Base-by-base conservation (phyloP, 805 yeast genomes). In the Suhomyces emberorum region DNA sequence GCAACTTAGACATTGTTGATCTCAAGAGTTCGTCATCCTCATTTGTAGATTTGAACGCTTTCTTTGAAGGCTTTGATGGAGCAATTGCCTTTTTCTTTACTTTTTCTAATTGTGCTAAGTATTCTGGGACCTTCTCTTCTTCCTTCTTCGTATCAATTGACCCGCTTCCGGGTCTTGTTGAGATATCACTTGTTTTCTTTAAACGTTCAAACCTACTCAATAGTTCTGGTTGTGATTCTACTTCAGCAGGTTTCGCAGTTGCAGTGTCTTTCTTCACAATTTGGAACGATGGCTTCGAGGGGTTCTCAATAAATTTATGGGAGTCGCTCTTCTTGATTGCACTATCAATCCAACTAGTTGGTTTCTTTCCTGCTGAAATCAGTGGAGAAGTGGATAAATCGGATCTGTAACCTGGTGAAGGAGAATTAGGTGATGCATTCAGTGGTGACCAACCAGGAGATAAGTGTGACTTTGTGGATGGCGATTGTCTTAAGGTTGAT, bases 301-400 rank as follows among this genome's bases (percentile, higher is more conserved):
- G 36, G 8, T 24, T 28, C 15, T 46, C 50, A 30, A 39, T 25
- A 22, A 35, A 35, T 15, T 20, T 33, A 26, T 41, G 38, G 7
- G 44, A 37, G 18, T 45, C 52, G 16, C 41, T 45, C 39, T 45
- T 42, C 15, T 41, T 39, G 10, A 44, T 28, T 2, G 48, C 48
- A 30, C 48, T 44, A 22, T 44, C 45, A 7, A 44, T 41, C 48
- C 48, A 44, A 15, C 43, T 44, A 9, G 35, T 36, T 12, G 39
- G 42, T 17, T 39, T 39, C 36, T 37, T 32, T 5, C 19, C 15
- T 20, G 26, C 26, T 14, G n/a, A 8, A n/a, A 7, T 7, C 26
- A 23, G 26, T 9, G 34, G 34, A 3, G 34, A 32, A 7, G 26
- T 8, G n/a, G 17, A 5, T 8, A 27, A 14, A 6, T 14, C 30